Conservation (phyloP, 176 grass and related monocot species). For the Canna indica region DNA sequence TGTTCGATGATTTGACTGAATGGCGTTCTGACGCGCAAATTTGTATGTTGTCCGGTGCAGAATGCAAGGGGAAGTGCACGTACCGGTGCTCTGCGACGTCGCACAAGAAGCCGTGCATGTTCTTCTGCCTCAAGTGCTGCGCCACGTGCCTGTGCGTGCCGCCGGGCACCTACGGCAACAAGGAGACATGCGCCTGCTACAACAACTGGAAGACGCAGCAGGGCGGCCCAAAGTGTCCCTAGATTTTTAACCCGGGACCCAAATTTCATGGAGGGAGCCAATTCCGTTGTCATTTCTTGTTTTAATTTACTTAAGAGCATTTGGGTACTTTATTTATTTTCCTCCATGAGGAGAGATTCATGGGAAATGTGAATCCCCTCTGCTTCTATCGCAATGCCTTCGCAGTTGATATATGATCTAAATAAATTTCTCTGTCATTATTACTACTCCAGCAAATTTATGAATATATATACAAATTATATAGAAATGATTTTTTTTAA, state of each 20-base stretch:
- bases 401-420: not conserved
- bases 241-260: not conserved
- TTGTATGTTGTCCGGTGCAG: not conserved
- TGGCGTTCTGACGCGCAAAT: not conserved
- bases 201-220: conserved; percentile 26
- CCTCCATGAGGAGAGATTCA: conserved; percentile 6
- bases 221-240: conserved; percentile 16
- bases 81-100: conserved; percentile 17
- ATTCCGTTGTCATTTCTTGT: not conserved
- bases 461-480: too few species aligned
- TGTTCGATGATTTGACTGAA: not conserved
- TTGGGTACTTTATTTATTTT: not conserved
- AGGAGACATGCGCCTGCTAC: conserved; percentile 14
- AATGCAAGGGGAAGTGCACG: conserved; percentile 1
- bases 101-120: conserved; percentile 22
- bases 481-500: too few species aligned
- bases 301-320: not conserved
- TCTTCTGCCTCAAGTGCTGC: conserved; percentile 17
- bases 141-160: conserved; percentile 22
- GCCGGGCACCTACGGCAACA: conserved; percentile 15
- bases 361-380: conserved; percentile 6
- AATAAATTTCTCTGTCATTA: not conserved
- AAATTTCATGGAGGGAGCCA: not conserved
- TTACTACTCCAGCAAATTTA: too few species aligned
- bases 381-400: not conserved